These are phyloP conservation scores for Aspergillus conjunctus DNA, from an alignment of 495 filamentous ascomycete species.

Conservation along the genomic window DNA sequence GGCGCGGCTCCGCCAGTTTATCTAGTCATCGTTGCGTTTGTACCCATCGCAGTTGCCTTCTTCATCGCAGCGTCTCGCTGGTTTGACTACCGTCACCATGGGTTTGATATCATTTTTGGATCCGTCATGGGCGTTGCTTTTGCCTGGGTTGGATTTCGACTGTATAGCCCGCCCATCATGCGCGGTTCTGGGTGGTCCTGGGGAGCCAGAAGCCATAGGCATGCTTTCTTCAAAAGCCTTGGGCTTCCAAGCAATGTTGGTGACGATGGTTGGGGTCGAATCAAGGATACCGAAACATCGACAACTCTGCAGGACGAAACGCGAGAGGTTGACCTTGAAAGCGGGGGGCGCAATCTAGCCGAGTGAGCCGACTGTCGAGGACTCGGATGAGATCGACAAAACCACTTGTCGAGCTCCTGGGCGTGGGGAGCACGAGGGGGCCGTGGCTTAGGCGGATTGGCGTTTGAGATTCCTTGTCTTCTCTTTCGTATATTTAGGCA, in stretches of 20 bases:
- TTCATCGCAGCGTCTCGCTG: conserved; percentile 66
- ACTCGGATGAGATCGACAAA: not conserved
- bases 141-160: conserved; percentile 60
- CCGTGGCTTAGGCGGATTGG: not conserved
- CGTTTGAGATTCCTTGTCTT: not conserved
- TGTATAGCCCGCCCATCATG: conserved; percentile 70
- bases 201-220: conserved; percentile 41
- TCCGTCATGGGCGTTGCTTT: conserved; percentile 56
- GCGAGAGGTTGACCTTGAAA: conserved; percentile 24
- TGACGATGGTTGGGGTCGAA: conserved; percentile 35
- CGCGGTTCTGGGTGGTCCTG: conserved; percentile 60
- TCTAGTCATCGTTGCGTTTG: conserved; percentile 56
- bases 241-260: conserved; percentile 55
- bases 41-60: conserved; percentile 58
- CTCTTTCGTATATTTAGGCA: not conserved
- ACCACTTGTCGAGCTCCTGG: not conserved
- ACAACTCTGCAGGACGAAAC: conserved; percentile 3
- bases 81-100: conserved; percentile 64
- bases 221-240: conserved; percentile 62
- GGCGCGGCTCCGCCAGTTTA: conserved; percentile 63
- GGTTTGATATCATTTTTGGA: conserved; percentile 66
- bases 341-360: conserved; percentile 19
- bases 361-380: conserved; percentile 12
- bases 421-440: not conserved
- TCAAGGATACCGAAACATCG: not conserved